Conservation (phyloP, 805 yeast genomes). For the Starmerella floricola region DNA sequence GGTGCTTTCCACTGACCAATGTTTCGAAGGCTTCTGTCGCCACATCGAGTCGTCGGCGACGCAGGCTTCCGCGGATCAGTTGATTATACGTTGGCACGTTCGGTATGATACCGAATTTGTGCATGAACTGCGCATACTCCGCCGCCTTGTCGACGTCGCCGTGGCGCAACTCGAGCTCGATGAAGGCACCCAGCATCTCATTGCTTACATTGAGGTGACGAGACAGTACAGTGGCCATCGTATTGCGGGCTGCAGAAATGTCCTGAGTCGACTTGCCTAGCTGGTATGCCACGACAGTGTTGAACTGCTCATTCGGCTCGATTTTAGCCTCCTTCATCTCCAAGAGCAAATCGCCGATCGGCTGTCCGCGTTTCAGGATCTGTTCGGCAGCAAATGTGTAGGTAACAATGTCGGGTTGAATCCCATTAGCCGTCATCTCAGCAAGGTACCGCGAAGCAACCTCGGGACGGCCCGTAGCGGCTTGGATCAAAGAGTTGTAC, state of each 20-base stretch:
- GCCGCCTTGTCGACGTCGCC: slow-evolving; percentile 20
- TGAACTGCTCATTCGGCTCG: slow-evolving; percentile 33
- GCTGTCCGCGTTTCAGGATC: slow-evolving; percentile 36
- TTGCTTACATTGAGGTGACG: slow-evolving; percentile 23
- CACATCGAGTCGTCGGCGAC: slow-evolving; percentile 13
- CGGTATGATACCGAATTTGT: slow-evolving; percentile 22
- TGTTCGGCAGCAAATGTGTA: slow-evolving; percentile 48
- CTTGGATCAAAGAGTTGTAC: slow-evolving; percentile 41
- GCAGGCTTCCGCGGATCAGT: slow-evolving; percentile 23
- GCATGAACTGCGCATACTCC: slow-evolving; percentile 20
- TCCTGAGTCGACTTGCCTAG: slow-evolving; percentile 39
- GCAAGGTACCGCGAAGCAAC: slow-evolving; percentile 37
- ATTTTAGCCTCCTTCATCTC: slow-evolving; percentile 36
- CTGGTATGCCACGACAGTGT: slow-evolving; percentile 43
- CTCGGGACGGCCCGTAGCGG: slow-evolving; percentile 33
- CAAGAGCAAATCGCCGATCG: slow-evolving; percentile 32
- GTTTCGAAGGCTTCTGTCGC: slow-evolving; percentile 18
- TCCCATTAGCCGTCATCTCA: slow-evolving; percentile 33
- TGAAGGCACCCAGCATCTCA: slow-evolving; percentile 26
- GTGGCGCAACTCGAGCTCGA: slow-evolving; percentile 25
- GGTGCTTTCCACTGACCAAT: slow-evolving; percentile 12
- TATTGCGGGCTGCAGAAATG: slow-evolving; percentile 39
- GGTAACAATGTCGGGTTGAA: slow-evolving; percentile 50
- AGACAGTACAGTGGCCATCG: slow-evolving; percentile 27
- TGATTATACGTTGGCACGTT: slow-evolving; percentile 27